Conservation (phyloP, 2,329 filamentous ascomycete genomes). For the Curvularia sp. region DNA sequence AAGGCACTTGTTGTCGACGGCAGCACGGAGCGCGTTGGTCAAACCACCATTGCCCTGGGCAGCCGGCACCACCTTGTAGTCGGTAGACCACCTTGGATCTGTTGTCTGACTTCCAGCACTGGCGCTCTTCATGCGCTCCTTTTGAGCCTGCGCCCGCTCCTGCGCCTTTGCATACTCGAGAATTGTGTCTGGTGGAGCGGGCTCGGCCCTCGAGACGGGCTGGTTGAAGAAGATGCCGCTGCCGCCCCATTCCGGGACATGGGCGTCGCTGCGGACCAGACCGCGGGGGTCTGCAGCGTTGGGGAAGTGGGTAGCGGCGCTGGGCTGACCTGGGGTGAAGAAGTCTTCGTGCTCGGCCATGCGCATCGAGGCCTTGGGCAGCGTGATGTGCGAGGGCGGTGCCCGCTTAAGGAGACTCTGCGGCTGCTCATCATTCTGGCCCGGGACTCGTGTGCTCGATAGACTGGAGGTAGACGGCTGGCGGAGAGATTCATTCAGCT, state of each 20-base stretch:
- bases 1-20: conserved; percentile 71
- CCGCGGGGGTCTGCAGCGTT: conserved; percentile 57
- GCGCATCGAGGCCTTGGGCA: conserved; percentile 53
- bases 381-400: conserved; percentile 32
- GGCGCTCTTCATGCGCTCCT: conserved; percentile 29
- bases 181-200: conserved; percentile 77
- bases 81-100: conserved; percentile 66
- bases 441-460: conserved; percentile 3
- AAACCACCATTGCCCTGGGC: conserved; percentile 93
- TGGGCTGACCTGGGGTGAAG: conserved; percentile 54
- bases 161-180: conserved; percentile 68
- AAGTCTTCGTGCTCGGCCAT: conserved; percentile 53
- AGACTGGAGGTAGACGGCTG: conserved; percentile 54
- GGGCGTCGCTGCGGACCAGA: conserved; percentile 74
- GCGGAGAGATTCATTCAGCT: conserved; percentile 52
- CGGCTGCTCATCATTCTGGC: conserved; percentile 35
- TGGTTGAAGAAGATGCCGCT: conserved; percentile 71
- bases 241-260: conserved; percentile 77
- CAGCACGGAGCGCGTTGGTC: conserved; percentile 84
- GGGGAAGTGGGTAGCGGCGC: conserved; percentile 61
- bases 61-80: conserved; percentile 83
- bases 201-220: conserved; percentile 75
- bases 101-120: conserved; percentile 39
- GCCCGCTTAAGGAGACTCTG: conserved; percentile 52
- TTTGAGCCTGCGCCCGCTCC: conserved; percentile 44